Evolutionary conservation across 768 basidiomycete species (phyloP), one percentile per base, ranked within the genome.

Genomic region (Pleurotus giganteus): DNA sequence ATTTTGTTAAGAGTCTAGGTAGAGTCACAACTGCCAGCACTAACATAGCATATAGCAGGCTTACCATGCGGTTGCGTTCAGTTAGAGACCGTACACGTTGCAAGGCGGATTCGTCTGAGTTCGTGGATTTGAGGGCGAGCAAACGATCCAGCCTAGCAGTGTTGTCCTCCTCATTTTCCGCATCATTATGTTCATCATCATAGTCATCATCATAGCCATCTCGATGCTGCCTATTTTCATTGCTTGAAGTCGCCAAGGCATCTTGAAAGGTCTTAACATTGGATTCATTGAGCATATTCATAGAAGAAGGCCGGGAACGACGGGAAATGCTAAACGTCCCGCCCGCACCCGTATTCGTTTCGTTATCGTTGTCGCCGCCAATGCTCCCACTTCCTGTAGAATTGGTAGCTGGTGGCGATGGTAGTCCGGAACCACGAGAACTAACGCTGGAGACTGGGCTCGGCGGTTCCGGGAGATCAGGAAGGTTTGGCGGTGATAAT

Each of bases 341-440:
- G 23, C 43, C 43, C 13, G 29, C 11, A 47, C 12, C 37, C 19
- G 17, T 19, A 17, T 21, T 26, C 17, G 23, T 11, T 21, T 36
- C 34, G 42, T 37, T 53, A 57, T 75, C 79, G 49, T 68, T 73
- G 43, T 78, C 78, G 69, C 85, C 85, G 39, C 84, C 85, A 3
- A 82, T 84, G 61, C 88, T 89, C 32, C 88, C 87, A 66, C 88
- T 90, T 29, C 87, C 89, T 1, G 89, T 91, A 9, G 89, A 91
- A 65, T 91, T 91, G 17, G 91, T 89, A 24, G 88, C 89, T 39
- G 91, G 91, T 0, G 91, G 91, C 21, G 89, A 91, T 1, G 91
- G 90, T 4, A 92, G 67, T 4, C 90, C 89, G 4, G 88, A 89
- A 54, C 76, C 72, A 58, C 63, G 66, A 3, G 83, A 77, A 55